phyloP scores from a whole-genome alignment of 2,329 filamentous ascomycete genomes.

The Apiospora rasikravindrae region DNA sequence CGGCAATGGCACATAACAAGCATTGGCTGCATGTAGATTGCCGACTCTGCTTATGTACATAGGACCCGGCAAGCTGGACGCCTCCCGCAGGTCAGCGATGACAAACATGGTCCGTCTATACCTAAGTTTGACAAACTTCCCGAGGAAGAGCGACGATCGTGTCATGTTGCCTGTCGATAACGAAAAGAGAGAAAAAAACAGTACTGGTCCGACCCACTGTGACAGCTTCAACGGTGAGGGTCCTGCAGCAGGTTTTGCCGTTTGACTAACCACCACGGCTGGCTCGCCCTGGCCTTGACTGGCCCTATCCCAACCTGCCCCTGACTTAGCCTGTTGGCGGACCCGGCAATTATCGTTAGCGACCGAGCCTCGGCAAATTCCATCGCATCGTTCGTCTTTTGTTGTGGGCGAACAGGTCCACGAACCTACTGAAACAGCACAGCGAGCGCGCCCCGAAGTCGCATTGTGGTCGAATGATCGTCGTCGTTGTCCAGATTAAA shows the following conservation, averaged over 20 bases:
- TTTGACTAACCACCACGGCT: background rate
- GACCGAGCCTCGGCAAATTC: conserved; percentile 1
- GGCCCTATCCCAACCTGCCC: background rate
- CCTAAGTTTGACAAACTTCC: too few species aligned
- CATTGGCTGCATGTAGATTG: background rate
- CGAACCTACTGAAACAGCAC: background rate
- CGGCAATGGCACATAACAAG: background rate
- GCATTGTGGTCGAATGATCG: background rate
- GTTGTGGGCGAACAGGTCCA: background rate
- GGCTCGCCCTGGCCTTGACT: background rate
- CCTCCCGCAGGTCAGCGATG: background rate
- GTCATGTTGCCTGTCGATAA: background rate
- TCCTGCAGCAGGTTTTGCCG: background rate
- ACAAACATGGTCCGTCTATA: background rate
- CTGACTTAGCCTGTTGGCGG: background rate
- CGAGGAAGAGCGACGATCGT: background rate
- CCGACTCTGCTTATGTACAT: background rate
- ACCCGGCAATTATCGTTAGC: conserved; percentile 6
- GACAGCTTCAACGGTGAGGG: background rate
- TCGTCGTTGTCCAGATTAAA: background rate
- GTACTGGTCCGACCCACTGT: background rate
- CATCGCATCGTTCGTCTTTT: background rate
- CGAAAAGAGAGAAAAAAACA: background rate
- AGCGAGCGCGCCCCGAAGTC: background rate
- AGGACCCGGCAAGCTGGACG: background rate